Base-by-base conservation (phyloP, 345 rosid species). In the Sapria himalayana region DNA sequence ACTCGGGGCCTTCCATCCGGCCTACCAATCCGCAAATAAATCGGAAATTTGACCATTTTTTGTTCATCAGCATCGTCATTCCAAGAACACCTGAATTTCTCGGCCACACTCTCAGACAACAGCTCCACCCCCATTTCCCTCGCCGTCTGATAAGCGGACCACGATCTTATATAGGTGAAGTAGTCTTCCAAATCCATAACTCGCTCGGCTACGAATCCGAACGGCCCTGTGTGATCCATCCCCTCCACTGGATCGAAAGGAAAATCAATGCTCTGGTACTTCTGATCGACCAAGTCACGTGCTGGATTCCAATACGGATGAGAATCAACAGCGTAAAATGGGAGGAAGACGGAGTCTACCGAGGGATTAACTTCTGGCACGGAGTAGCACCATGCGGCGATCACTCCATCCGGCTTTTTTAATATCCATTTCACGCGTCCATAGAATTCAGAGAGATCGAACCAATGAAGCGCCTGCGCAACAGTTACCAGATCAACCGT, bases 331-430 rank as follows among this genome's bases (percentile, higher is more conserved):
- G 9, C 0, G 63, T 81, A 73, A 29, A 71, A 76, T 9, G 66
- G 61, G 8, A 22, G 15, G 49, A 78, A 67, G 12, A 73, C 66
- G 3, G 61, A 22, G 49, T 86, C 81, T 0, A 86, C 65, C 3
- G 69, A 13, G 40, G 29, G 29, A 43, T 69, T 62, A 17, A 84
- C 61, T 52, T 71, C 51, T 9, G 89, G 92, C 5, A 38, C 37
- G 3, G 81, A 71, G 75, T 84, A 84, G 73, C 95, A 79, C 89
- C 95, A 79, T 0, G 85, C 72, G 0, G 85, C 92, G 24, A 79
- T 15, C 9, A 74, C 79, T 0, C 95, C 95, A 16, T 72, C 3
- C 7, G 95, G 92, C 34, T 74, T 84, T 41, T 74, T 72, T 45
- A 86, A 74, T 3, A 69, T 74, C 57, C 63, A 60, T 52, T 69